phyloP scores from a whole-genome alignment of 306 rosid species.

The Urtica urens region DNA sequence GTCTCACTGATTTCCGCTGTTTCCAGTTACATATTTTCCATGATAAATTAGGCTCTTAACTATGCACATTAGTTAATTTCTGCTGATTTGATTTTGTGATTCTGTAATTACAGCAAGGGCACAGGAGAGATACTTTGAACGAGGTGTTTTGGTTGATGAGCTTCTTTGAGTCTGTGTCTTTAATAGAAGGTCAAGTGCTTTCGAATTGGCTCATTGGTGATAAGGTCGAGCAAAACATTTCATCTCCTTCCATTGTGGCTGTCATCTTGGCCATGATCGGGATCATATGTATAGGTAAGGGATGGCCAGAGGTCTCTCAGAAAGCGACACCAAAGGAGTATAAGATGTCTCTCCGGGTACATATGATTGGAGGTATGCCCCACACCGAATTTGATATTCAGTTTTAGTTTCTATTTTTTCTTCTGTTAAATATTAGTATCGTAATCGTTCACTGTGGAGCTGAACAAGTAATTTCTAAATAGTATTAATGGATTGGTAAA shows the following conservation, averaged over 20 bases:
- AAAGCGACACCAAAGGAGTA: constrained; percentile 49
- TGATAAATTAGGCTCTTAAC: neutral
- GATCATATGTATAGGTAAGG: constrained; percentile 40
- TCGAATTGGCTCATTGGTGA: constrained; percentile 68
- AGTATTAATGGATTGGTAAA: too few relatives aligned
- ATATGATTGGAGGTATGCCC: constrained; percentile 61
- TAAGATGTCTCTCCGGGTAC: constrained; percentile 44
- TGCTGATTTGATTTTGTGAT: constrained; percentile 7
- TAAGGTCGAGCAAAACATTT: constrained; percentile 26
- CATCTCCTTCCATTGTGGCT: constrained; percentile 37
- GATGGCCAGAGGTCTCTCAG: constrained; percentile 53
- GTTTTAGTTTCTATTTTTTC: neutral
- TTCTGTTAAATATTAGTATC: too few relatives aligned
- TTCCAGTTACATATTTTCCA: constrained; percentile 3
- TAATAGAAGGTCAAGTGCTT: constrained; percentile 77
- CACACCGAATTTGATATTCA: too few relatives aligned
- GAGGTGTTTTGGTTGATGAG: constrained; percentile 93
- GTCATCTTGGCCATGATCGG: constrained; percentile 53
- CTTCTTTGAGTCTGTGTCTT: constrained; percentile 66
- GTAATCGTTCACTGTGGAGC: too few relatives aligned
- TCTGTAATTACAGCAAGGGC: constrained; percentile 62
- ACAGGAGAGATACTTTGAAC: constrained; percentile 68
- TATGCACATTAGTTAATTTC: neutral
- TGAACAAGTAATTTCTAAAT: too few relatives aligned
- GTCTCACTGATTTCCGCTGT: neutral